Evolutionary conservation across 2,329 filamentous ascomycete species (phyloP), one percentile per base, ranked within the genome.

Genomic region (Coniochaeta ligniaria): DNA sequence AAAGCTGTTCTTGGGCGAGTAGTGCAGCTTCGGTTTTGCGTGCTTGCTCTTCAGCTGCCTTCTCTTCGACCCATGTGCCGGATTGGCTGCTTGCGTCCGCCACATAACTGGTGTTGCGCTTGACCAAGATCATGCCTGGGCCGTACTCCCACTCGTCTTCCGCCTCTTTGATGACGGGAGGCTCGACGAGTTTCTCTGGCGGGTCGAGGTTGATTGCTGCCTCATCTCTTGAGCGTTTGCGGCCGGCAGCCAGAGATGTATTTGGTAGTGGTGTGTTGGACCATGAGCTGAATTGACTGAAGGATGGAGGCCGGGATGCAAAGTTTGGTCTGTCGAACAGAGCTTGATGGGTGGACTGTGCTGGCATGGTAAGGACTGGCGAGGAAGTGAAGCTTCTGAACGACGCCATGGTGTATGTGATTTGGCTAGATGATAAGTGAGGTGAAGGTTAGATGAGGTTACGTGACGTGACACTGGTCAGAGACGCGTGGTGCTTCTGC

Each of bases 211-310:
- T 90, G 64, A 81, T 76, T 28, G 81, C 80, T 60, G 89, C 88
- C 73, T 93, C 89, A 68, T 90, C 87, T 70, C 89, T 83, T 63
- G 88, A 91, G 66, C 90, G 87, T 76, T 93, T 93, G 71, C 88
- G 86, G 66, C 89, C 87, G 66, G 84, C 83, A n/a, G 73, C 71
- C 47, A 70, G 68, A 43, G 68, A 66, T 55, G 61, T 66, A 58
- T 60, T 59, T 17, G 69, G 64, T 26, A 68, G 63, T 41, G 68
- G 63, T 22, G 71, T 65, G 50, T 70, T 71, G 26, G 71, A 66
- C 69, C 72, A 73, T 24, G 72, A 69, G 50, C 71, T 69, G 60
- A 73, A 63, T 38, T 71, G 66, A 61, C 70, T 68, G 64, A 76
- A 73, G 17, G 73, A 67, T 59, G 73, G 68, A 59, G 73, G 63